A percentile compares a stretch with the other conserved stretches of the same genome.
phyloP scores from a whole-genome alignment of 2,329 filamentous ascomycete species.

The Xylariaceae sp. region DNA sequence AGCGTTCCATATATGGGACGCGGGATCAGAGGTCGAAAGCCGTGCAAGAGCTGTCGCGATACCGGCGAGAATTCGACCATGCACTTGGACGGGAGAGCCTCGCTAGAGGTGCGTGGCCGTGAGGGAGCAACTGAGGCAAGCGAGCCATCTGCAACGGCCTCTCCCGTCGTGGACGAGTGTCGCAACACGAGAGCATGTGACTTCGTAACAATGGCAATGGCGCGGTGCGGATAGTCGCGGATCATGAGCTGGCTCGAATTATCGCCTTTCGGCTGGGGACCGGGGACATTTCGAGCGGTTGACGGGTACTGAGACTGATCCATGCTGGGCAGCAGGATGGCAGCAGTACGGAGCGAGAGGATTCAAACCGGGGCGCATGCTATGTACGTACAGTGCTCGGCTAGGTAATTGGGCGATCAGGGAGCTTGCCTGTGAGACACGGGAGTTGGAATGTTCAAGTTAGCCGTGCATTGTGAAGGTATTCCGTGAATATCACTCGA shows the following conservation, averaged over 20 bases:
- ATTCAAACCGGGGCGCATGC: conserved; percentile 26
- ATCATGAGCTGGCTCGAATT: conserved; percentile 74
- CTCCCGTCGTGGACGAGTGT: conserved; percentile 63
- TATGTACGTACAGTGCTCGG: conserved; percentile 7
- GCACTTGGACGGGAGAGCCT: conserved; percentile 56
- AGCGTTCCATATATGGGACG: conserved; percentile 78
- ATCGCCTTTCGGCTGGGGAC: conserved; percentile 46
- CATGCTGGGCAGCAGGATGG: conserved; percentile 38
- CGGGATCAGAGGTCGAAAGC: conserved; percentile 70
- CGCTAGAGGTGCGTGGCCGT: conserved; percentile 39
- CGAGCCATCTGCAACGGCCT: conserved; percentile 53
- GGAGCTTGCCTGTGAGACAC: neutral
- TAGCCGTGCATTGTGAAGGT: neutral
- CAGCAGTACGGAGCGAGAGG: conserved; percentile 17
- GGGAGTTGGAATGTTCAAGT: neutral
- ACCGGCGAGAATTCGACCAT: conserved; percentile 79
- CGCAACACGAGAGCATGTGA: conserved; percentile 80
- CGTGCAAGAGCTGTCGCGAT: conserved; percentile 60
- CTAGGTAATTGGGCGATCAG: neutral
- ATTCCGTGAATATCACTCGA: too few species aligned
- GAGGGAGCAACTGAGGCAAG: conserved; percentile 48
- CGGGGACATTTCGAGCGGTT: conserved; percentile 39
- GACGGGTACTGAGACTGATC: conserved; percentile 42
- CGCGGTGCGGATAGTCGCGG: conserved; percentile 79
- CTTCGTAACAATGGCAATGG: conserved; percentile 77